Evolutionary conservation across 495 filamentous ascomycete species (phyloP), one percentile per base, ranked within the genome.

Genomic region (Aspergillus mulundensis): DNA sequence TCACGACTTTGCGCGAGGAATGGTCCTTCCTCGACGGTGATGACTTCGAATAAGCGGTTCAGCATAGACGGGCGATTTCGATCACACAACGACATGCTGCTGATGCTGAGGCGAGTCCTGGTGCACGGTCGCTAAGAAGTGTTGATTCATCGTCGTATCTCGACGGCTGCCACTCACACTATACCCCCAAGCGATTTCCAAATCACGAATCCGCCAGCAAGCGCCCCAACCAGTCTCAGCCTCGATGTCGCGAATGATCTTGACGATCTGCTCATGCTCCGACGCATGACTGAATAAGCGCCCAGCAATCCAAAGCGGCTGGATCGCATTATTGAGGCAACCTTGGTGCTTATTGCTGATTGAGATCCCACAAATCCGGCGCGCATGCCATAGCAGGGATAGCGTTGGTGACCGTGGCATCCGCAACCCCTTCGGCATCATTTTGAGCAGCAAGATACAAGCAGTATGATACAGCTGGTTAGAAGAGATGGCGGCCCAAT

Each of bases 401-500:
- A 61, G 48, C 8, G 58, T 55, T 3, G 66, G 53, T n/a, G 56
- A 60, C n/a, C 61, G 56, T 11, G 57, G 62, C 7, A 71, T n/a
- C 23, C 65, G 62, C 20, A 74, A 64, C 5, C 49, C 45, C 43
- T 70, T 74, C 3, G 75, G 73, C 52, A 64, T 68, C 25, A 66
- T 68, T 19, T 73, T 68, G 1, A 81, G 63, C 32, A 81, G 54
- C 14, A 79, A 57, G 21, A 80, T 68, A 53, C 74, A 74, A 15
- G 73, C 68, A 0, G 77, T 78, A 49, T 79, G 76, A 21, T 77
- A 77, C 0, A 79, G 64, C 45, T 79, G 77, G 28, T 78, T 78
- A 1, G 71, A 72, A 0, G 75, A 79, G 18, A 81, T 79, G 8
- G 77, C 77, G 7, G 74, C 73, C 68, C 74, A 73, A 41, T 74